Base-by-base conservation (phyloP, 2,329 filamentous ascomycete genomes). In the Metarhizium robertsii region DNA sequence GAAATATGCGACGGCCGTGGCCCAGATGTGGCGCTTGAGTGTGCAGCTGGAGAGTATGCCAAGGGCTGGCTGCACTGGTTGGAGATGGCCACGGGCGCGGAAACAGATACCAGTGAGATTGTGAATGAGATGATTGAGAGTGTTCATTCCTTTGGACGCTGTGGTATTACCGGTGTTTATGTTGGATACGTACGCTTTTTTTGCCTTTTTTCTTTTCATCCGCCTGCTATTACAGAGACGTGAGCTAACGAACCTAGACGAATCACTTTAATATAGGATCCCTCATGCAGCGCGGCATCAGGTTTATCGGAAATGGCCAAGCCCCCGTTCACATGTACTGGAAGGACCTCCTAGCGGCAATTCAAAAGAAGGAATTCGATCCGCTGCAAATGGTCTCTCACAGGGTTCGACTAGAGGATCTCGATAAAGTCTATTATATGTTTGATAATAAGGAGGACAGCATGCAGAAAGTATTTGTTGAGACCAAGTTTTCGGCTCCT, bases 191-290 rank as follows among this genome's bases (percentile, higher is more conserved):
- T 81, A 34, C 61, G 67, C 25, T 25, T 1, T 25, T 25, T 78
- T 71, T 43, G 10, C 20, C 47, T 16, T 18, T 36, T 46, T 36
- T 8, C 1, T 13, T 36, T 42, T 36, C 5, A 8, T 2, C 7
- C 2, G 6, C 0, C 32, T 2, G 32, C 32, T 34, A 38, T 2
- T 1, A 11, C 20, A 11, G 13, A 38, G 30, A 11, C 1, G 38
- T 16, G 10, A 10, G 13, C 42, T 34, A 14, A 10, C 4, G 13
- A 2, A 11, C 32, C 1, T 3, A 85, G 79, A 89, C 86, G 25
- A 91, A 90, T 70, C 86, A 90, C 69, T 89, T 92, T 76, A 90
- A 90, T 71, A 85, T 92, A 61, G 89, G 90, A 10, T 85, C 88
- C 0, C 67, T 95, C 14, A 95, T 95, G 90, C 84, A 95, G 72